A percentile compares a stretch with the other conserved stretches of the same genome.
phyloP scores from a whole-genome alignment of 2,329 filamentous ascomycete species.

The Graphilbum ipis-grandicollis region DNA sequence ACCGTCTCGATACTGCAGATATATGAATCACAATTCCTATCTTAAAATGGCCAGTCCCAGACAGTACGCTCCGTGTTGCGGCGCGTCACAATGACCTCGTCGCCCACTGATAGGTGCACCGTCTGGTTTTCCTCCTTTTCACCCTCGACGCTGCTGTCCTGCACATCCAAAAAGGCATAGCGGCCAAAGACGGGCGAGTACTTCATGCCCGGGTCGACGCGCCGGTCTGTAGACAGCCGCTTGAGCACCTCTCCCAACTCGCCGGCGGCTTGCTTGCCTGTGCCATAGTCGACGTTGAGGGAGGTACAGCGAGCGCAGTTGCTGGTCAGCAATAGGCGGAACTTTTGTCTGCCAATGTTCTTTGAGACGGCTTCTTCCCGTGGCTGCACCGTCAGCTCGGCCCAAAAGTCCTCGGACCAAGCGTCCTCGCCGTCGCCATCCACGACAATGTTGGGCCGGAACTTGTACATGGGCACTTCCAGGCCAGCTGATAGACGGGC shows the following conservation, averaged over 20 bases:
- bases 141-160: background rate
- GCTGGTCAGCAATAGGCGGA: conserved; percentile 40
- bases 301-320: conserved; percentile 55
- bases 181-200: conserved; percentile 57
- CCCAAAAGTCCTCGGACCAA: conserved; percentile 62
- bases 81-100: conserved; percentile 34
- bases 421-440: conserved; percentile 36
- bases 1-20: background rate
- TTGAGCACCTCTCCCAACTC: conserved; percentile 47
- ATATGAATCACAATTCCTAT: too few species aligned
- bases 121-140: conserved; percentile 7
- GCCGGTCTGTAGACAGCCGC: conserved; percentile 50
- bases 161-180: conserved; percentile 41
- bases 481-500: conserved; percentile 29
- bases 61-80: conserved; percentile 32
- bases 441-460: conserved; percentile 58
- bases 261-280: conserved; percentile 38
- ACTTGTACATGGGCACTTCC: conserved; percentile 46
- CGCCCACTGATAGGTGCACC: conserved; percentile 31
- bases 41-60: conserved; percentile 27
- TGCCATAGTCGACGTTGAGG: conserved; percentile 54
- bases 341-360: background rate
- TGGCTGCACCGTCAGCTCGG: conserved; percentile 30
- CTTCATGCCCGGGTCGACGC: conserved; percentile 51
- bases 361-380: conserved; percentile 15